Evolutionary conservation across 2,329 filamentous ascomycete species (phyloP).

Genomic region (Cordyceps cicadae): DNA sequence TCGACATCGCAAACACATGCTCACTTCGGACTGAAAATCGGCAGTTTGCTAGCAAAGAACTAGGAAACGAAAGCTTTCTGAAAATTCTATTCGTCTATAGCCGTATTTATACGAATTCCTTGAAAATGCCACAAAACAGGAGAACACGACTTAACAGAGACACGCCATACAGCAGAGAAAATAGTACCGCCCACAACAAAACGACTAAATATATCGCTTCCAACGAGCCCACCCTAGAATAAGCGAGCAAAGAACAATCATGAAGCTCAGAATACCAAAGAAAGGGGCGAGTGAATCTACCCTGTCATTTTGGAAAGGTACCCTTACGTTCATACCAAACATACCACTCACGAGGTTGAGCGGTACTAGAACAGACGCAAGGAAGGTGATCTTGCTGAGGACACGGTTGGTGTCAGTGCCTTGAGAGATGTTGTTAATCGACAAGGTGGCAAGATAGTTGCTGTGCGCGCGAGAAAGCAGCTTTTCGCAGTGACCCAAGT

Average conservation of each 20-base stretch:
- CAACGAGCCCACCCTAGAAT: slow-evolving; percentile 39
- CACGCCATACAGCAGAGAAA: neutral
- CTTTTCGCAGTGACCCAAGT: slow-evolving; percentile 92
- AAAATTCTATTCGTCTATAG: neutral
- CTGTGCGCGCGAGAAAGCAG: slow-evolving; percentile 89
- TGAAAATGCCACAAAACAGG: neutral
- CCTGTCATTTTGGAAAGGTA: slow-evolving; percentile 50
- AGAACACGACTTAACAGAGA: neutral
- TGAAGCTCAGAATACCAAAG: slow-evolving; percentile 40
- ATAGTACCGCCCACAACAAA: neutral
- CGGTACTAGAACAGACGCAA: slow-evolving; percentile 92
- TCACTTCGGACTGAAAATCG: no score
- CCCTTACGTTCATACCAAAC: slow-evolving; percentile 79
- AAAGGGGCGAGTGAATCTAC: slow-evolving; percentile 47
- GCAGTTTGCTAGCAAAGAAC: no score
- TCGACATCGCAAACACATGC: no score
- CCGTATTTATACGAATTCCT: neutral
- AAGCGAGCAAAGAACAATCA: slow-evolving; percentile 44
- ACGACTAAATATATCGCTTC: slow-evolving; percentile 36
- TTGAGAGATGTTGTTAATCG: slow-evolving; percentile 81
- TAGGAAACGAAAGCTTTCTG: neutral
- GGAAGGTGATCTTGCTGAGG: slow-evolving; percentile 87
- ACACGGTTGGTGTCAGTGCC: slow-evolving; percentile 83
- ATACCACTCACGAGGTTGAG: slow-evolving; percentile 85
- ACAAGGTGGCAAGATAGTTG: slow-evolving; percentile 93